Conservation (phyloP, 208 protist genomes). For the Trypanosoma melophagium region DNA sequence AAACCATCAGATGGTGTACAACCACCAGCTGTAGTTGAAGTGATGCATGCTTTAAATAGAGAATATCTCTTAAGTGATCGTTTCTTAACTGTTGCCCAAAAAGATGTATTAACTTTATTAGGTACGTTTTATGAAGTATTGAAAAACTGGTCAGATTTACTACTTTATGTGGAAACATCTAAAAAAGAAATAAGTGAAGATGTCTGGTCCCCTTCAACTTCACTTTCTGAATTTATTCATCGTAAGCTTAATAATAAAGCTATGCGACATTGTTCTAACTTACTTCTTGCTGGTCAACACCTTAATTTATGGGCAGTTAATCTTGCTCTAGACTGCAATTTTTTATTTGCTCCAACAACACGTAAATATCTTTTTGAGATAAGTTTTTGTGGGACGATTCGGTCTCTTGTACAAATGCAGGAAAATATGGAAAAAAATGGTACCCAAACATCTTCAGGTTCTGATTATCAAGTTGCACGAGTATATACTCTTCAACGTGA, state of each 20-base stretch:
- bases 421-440: constrained; percentile 44
- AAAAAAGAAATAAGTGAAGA: constrained; percentile 7
- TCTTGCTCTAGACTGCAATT: constrained; percentile 77
- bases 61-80: constrained; percentile 52
- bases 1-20: constrained; percentile 30
- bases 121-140: constrained; percentile 49
- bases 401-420: constrained; percentile 60
- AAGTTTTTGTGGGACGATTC: constrained; percentile 61
- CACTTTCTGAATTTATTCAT: constrained; percentile 61
- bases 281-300: constrained; percentile 75
- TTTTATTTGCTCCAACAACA: constrained; percentile 73
- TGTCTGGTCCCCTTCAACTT: constrained; percentile 40
- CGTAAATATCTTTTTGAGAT: constrained; percentile 83
- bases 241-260: constrained; percentile 82
- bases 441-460: constrained; percentile 20
- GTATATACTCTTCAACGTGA: constrained; percentile 31
- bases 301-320: constrained; percentile 74
- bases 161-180: constrained; percentile 16
- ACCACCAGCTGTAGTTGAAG: constrained; percentile 22
- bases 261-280: constrained; percentile 71
- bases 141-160: constrained; percentile 50
- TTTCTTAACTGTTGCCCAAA: constrained; percentile 49
- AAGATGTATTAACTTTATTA: constrained; percentile 65
- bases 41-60: constrained; percentile 27
- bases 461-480: constrained; percentile 20